phyloP scores from a whole-genome alignment of 176 grass and related monocot genomes.

The Paspalum notatum region DNA sequence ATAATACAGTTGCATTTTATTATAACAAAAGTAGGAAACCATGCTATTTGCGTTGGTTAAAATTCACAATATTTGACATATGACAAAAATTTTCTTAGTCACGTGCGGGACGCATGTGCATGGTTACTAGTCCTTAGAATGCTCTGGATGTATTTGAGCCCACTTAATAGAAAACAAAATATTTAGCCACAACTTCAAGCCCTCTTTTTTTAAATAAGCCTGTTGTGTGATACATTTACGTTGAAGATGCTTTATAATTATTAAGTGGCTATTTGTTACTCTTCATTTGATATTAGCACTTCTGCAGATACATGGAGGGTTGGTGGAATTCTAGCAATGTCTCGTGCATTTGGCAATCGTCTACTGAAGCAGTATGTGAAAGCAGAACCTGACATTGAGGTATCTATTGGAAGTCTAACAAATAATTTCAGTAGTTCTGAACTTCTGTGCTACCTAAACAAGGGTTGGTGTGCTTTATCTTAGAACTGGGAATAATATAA shows the following conservation, averaged over 20 bases:
- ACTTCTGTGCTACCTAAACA: neutral
- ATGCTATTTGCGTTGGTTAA: no score
- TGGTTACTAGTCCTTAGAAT: neutral
- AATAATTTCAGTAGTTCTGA: slow-evolving; percentile 14
- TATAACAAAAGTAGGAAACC: no score
- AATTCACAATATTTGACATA: no score
- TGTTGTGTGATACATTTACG: slow-evolving; percentile 1
- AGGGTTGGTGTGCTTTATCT: neutral
- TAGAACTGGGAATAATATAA: slow-evolving; percentile 17
- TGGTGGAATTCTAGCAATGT: slow-evolving; percentile 85
- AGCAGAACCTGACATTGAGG: slow-evolving; percentile 90
- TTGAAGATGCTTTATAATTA: slow-evolving; percentile 39
- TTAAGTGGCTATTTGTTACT: slow-evolving; percentile 8
- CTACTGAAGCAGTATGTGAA: slow-evolving; percentile 69
- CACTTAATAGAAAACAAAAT: slow-evolving; percentile 22
- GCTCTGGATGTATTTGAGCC: neutral
- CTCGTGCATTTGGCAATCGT: slow-evolving; percentile 87
- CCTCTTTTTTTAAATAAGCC: neutral
- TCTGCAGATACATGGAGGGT: slow-evolving; percentile 84
- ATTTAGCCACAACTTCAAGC: neutral
- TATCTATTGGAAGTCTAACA: slow-evolving; percentile 48
- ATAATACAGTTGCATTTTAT: no score
- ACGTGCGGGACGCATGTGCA: no score
- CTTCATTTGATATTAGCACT: slow-evolving; percentile 34
- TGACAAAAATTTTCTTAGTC: no score